Evolutionary conservation across 352 stramenopile species (phyloP).

Genomic region (Elongisporangium senticosum): DNA sequence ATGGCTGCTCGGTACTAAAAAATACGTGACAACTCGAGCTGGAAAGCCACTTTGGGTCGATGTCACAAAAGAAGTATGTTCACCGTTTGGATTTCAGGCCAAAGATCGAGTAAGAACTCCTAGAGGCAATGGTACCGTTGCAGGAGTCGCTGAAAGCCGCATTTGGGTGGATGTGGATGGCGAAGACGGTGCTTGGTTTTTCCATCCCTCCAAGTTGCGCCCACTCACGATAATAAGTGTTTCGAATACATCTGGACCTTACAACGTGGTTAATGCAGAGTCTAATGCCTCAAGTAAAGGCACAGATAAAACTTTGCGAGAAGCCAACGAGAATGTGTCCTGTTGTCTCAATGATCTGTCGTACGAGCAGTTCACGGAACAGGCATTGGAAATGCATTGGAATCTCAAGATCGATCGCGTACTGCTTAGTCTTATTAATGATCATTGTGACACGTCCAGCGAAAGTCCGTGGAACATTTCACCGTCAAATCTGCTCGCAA

Average conservation of each 20-base stretch:
- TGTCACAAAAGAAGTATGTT: slow-evolving; percentile 27
- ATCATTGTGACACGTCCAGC: slow-evolving; percentile 45
- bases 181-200: slow-evolving; percentile 73
- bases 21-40: slow-evolving; percentile 55
- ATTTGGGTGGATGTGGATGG: slow-evolving; percentile 83
- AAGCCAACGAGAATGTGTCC: not conserved
- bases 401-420: slow-evolving; percentile 30
- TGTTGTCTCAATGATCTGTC: not conserved
- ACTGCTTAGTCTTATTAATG: slow-evolving; percentile 37
- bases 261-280: not conserved
- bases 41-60: slow-evolving; percentile 70
- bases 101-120: slow-evolving; percentile 64
- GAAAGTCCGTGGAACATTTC: slow-evolving; percentile 62
- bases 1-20: slow-evolving; percentile 43
- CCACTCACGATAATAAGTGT: slow-evolving; percentile 22
- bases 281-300: not conserved
- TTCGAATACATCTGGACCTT: not conserved
- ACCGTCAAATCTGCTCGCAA: slow-evolving; percentile 21
- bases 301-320: not conserved
- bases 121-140: slow-evolving; percentile 63
- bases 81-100: slow-evolving; percentile 38
- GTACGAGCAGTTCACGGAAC: slow-evolving; percentile 18
- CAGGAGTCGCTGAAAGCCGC: slow-evolving; percentile 50
- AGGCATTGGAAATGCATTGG: slow-evolving; percentile 34
- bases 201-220: slow-evolving; percentile 61